A percentile compares a stretch with the other conserved stretches of the same genome.
These are phyloP conservation scores for Primulina huaijiensis DNA, from an alignment of 257 asterid genomes.

Conservation along the genomic window DNA sequence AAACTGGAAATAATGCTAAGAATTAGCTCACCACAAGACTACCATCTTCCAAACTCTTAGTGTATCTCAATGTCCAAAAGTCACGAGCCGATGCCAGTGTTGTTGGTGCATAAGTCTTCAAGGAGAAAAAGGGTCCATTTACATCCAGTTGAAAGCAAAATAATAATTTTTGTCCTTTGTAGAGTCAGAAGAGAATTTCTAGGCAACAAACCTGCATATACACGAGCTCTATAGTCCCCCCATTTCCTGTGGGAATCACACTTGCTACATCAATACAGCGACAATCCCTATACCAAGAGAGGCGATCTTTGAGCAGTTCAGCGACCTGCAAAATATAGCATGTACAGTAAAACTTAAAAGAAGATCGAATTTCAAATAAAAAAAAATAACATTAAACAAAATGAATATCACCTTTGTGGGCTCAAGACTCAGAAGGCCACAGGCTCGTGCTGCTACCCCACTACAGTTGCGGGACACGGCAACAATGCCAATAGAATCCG, in stretches of 20 bases:
- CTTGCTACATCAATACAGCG: slow-evolving; percentile 74
- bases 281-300: slow-evolving; percentile 91
- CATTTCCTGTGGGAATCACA: slow-evolving; percentile 79
- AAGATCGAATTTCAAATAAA: background rate
- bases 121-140: slow-evolving; percentile 7
- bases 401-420: slow-evolving; percentile 74
- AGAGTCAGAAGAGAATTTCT: background rate
- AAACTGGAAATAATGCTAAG: background rate
- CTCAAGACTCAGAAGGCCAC: slow-evolving; percentile 97
- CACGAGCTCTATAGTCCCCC: slow-evolving; percentile 86
- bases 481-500: slow-evolving; percentile 99
- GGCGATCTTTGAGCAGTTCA: slow-evolving; percentile 93
- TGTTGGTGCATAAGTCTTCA: slow-evolving; percentile 85
- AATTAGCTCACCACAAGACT: slow-evolving; percentile 73
- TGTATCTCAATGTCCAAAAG: slow-evolving; percentile 88
- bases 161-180: background rate
- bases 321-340: slow-evolving; percentile 57
- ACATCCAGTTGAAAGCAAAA: background rate
- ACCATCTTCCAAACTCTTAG: slow-evolving; percentile 81
- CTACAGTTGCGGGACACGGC: slow-evolving; percentile 95
- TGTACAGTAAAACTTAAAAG: background rate
- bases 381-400: background rate
- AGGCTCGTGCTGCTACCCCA: slow-evolving; percentile 99
- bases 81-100: slow-evolving; percentile 93
- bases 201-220: slow-evolving; percentile 68